Evolutionary conservation across 139 green algal genomes (phyloP).

Genomic region (Zygnema circumcarinatum): DNA sequence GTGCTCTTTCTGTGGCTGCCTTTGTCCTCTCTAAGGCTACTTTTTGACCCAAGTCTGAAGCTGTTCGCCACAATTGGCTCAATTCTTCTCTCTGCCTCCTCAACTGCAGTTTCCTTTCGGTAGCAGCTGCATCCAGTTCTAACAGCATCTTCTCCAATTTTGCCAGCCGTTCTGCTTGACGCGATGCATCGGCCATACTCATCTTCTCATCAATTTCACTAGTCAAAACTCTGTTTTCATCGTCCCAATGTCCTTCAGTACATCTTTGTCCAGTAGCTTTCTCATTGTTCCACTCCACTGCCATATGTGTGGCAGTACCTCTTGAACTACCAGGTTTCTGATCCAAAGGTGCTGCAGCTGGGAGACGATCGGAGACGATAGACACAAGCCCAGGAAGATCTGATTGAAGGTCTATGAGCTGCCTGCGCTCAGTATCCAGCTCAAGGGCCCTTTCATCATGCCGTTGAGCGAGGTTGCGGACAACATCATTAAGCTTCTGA

Average conservation of each 20-base stretch:
- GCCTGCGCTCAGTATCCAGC: background rate
- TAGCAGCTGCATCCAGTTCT: background rate
- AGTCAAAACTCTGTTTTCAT: no score
- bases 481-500: background rate
- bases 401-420: background rate
- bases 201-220: no score
- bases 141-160: background rate
- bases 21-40: background rate
- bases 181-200: no score
- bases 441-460: background rate
- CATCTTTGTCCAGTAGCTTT: no score
- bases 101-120: background rate
- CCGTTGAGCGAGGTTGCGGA: background rate
- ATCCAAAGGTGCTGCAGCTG: no score
- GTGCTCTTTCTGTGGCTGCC: background rate
- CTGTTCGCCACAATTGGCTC: background rate
- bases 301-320: no score
- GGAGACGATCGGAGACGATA: background rate
- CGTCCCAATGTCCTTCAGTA: no score
- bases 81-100: background rate
- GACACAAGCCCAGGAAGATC: background rate
- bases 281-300: no score
- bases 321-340: no score
- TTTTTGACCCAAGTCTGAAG: background rate
- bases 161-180: background rate